Conservation (phyloP, 2,329 filamentous ascomycete genomes). For the Cladophialophora carrionii region DNA sequence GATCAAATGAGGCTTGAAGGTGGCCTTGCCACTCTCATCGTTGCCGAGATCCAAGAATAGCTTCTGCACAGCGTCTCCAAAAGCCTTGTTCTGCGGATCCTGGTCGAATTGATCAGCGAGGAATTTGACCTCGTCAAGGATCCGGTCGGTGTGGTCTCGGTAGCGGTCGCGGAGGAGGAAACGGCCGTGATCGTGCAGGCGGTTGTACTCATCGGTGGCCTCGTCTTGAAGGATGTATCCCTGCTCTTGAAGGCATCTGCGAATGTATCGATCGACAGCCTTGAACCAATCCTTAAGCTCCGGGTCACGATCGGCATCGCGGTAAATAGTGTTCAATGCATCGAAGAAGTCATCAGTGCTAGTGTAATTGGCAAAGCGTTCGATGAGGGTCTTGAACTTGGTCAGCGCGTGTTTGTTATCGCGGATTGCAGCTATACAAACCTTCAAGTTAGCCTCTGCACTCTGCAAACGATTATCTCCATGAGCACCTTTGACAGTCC, state of each 20-base stretch:
- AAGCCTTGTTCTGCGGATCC: conserved; percentile 82
- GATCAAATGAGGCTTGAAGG: conserved; percentile 89
- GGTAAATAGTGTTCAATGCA: conserved; percentile 82
- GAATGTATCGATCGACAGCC: conserved; percentile 73
- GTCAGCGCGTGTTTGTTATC: conserved; percentile 55
- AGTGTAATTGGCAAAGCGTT: conserved; percentile 94
- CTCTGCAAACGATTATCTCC: conserved; percentile 64
- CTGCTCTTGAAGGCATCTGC: conserved; percentile 81
- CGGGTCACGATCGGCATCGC: conserved; percentile 80
- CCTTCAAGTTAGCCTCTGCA: conserved; percentile 79
- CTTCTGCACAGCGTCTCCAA: conserved; percentile 75
- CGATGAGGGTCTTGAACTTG: conserved; percentile 72
- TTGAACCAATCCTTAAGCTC: conserved; percentile 92
- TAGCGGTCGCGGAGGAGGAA: conserved; percentile 90
- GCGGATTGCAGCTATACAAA: conserved; percentile 50
- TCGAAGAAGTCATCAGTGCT: conserved; percentile 85
- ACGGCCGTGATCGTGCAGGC: conserved; percentile 80
- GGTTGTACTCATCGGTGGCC: conserved; percentile 80
- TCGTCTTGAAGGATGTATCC: conserved; percentile 85
- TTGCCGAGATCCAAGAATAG: conserved; percentile 89
- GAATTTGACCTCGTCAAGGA: conserved; percentile 90
- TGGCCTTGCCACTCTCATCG: conserved; percentile 78
- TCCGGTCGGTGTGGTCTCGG: conserved; percentile 77
- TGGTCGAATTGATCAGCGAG: conserved; percentile 84
- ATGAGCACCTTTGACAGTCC: conserved; percentile 73